phyloP scores from a whole-genome alignment of 2,329 filamentous ascomycete species.

The Hirsutella rhossiliensis region DNA sequence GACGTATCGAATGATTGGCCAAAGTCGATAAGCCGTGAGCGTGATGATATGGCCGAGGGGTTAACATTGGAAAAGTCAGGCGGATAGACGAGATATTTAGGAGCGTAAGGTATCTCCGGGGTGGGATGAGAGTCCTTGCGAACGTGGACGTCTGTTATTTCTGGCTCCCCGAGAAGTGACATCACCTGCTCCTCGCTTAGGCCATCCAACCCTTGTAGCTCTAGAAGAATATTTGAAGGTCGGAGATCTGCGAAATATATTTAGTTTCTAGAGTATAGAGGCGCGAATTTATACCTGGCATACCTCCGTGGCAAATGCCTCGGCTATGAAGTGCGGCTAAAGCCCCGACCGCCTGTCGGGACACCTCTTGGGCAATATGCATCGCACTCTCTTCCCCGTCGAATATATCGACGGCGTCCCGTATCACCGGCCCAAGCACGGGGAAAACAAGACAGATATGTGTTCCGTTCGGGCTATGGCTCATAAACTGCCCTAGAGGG shows the following conservation, averaged over 20 bases:
- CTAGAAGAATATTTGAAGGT: neutral
- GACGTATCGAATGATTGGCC: neutral
- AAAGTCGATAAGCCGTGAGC: neutral
- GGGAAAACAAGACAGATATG: neutral
- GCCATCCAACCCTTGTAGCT: neutral
- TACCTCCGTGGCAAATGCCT: neutral
- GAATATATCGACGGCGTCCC: neutral
- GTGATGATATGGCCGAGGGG: neutral
- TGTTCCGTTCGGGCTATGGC: neutral
- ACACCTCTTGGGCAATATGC: neutral
- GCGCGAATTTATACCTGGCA: neutral
- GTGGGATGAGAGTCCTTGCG: neutral
- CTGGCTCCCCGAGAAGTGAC: neutral
- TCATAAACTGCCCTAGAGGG: neutral
- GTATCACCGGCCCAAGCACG: neutral
- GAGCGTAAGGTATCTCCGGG: neutral
- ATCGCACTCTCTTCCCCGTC: neutral
- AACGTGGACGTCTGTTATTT: neutral
- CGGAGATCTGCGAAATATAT: neutral
- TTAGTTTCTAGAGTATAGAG: neutral
- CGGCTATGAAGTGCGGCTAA: neutral
- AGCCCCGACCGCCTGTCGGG: neutral
- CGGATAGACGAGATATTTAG: neutral
- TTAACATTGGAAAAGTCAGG: neutral
- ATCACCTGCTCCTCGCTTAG: neutral